phyloP scores from a whole-genome alignment of 805 yeast species.

The Isabelozyma pseudorhagii region DNA sequence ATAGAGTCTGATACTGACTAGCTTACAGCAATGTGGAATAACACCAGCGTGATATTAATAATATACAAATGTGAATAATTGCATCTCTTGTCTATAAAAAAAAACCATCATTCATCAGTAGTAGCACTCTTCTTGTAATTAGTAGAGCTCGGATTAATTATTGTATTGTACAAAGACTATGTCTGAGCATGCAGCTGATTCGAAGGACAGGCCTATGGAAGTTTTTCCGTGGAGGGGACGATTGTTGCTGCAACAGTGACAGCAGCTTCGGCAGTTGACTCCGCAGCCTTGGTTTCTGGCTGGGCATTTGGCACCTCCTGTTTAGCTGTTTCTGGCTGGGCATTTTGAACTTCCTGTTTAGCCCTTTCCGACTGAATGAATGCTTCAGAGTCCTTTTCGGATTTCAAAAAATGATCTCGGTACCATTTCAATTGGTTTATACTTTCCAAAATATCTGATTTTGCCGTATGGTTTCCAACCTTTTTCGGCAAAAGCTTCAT shows the following conservation, averaged over 20 bases:
- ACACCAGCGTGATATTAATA: too few species aligned
- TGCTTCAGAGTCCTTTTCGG: constrained; percentile 12
- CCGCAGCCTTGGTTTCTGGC: not conserved
- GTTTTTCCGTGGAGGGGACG: not conserved
- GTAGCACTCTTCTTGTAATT: too few species aligned
- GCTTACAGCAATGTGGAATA: not conserved
- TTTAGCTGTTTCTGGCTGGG: not conserved
- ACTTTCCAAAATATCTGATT: constrained; percentile 83
- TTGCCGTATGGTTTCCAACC: constrained; percentile 77
- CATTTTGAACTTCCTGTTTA: not conserved
- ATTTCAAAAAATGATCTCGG: constrained; percentile 56
- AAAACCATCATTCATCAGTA: not conserved
- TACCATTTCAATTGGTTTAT: constrained; percentile 81
- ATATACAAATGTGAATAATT: not conserved
- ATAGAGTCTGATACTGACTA: constrained; percentile 23
- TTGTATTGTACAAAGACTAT: too few species aligned
- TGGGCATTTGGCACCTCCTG: not conserved
- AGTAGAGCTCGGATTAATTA: too few species aligned
- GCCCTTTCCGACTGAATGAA: constrained; percentile 2
- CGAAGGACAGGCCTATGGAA: not conserved
- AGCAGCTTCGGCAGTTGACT: not conserved
- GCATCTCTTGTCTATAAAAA: not conserved
- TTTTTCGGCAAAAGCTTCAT: constrained; percentile 61
- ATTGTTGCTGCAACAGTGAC: not conserved
- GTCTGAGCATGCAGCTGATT: too few species aligned